These are phyloP conservation scores for Usnea hakonensis DNA, from an alignment of 495 filamentous ascomycete genomes.

Conservation along the genomic window DNA sequence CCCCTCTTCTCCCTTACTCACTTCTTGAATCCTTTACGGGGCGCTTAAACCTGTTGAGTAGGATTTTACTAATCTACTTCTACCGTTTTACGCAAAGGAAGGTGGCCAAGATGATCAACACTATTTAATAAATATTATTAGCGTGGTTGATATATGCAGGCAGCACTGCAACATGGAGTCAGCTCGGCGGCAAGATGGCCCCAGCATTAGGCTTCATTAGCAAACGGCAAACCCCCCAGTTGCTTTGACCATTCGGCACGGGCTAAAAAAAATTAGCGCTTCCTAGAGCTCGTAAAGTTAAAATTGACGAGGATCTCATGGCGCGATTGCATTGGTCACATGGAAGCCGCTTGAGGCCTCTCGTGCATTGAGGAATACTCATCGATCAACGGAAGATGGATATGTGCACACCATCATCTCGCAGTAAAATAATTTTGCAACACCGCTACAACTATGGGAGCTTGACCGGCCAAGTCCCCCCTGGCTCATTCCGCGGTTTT, in stretches of 20 bases:
- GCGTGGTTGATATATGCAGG: background rate
- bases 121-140: background rate
- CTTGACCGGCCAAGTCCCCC: background rate
- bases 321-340: slow-evolving; percentile 1
- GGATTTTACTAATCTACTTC: background rate
- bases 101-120: slow-evolving; percentile 3
- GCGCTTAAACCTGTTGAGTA: slow-evolving; percentile 12
- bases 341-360: background rate
- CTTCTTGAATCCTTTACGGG: background rate
- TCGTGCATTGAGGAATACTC: background rate
- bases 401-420: background rate
- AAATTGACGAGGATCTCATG: slow-evolving; percentile 1
- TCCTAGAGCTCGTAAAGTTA: slow-evolving; percentile 1
- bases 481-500: background rate
- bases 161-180: background rate
- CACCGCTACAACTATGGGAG: background rate
- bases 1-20: too few relatives aligned
- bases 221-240: too few relatives aligned
- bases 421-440: background rate
- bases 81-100: background rate
- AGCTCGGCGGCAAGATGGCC: slow-evolving; percentile 3
- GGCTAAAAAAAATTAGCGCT: background rate
- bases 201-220: too few relatives aligned
- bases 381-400: background rate
- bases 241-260: slow-evolving; percentile 5